These are phyloP conservation scores for Rhodotorula kratochvilovae DNA, from an alignment of 768 basidiomycete species.

Conservation along the genomic window DNA sequence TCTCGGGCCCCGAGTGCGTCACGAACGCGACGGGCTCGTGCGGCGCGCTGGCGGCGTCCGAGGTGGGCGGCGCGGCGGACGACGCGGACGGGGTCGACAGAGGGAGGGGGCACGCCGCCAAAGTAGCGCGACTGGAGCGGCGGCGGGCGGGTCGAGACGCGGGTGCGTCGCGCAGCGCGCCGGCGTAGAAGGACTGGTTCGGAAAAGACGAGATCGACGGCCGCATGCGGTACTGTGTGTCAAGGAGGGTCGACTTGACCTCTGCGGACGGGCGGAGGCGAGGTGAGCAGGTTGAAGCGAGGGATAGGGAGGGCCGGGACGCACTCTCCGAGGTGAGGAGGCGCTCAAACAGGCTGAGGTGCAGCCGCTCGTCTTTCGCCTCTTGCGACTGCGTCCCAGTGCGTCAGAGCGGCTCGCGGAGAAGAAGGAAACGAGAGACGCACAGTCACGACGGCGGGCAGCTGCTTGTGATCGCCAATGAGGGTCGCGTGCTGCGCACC, in stretches of 20 bases:
- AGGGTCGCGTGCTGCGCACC: slow-evolving; percentile 78
- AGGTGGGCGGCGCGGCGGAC: not conserved
- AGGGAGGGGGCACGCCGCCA: not conserved
- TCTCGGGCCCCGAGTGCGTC: slow-evolving; percentile 70
- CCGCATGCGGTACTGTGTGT: slow-evolving; percentile 95
- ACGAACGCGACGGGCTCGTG: slow-evolving; percentile 64
- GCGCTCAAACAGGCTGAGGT: slow-evolving; percentile 79
- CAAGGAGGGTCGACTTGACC: slow-evolving; percentile 85
- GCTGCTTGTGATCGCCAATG: slow-evolving; percentile 95
- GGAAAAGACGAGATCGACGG: slow-evolving; percentile 84
- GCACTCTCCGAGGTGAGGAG: slow-evolving; percentile 74
- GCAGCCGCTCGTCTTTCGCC: slow-evolving; percentile 68
- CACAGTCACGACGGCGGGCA: slow-evolving; percentile 71
- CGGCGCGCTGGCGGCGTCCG: not conserved
- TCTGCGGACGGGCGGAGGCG: slow-evolving; percentile 51
- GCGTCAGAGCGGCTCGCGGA: not conserved
- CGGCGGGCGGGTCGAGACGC: slow-evolving; percentile 12
- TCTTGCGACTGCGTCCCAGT: slow-evolving; percentile 55
- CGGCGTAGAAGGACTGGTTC: slow-evolving; percentile 72
- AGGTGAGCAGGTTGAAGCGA: not conserved
- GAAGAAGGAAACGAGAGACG: not conserved
- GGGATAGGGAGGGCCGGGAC: not conserved
- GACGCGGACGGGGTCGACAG: not conserved
- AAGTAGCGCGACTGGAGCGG: slow-evolving; percentile 27
- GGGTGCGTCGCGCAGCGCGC: slow-evolving; percentile 56